Evolutionary conservation across 257 asterid species (phyloP).

Genomic region (Solanum chilense): DNA sequence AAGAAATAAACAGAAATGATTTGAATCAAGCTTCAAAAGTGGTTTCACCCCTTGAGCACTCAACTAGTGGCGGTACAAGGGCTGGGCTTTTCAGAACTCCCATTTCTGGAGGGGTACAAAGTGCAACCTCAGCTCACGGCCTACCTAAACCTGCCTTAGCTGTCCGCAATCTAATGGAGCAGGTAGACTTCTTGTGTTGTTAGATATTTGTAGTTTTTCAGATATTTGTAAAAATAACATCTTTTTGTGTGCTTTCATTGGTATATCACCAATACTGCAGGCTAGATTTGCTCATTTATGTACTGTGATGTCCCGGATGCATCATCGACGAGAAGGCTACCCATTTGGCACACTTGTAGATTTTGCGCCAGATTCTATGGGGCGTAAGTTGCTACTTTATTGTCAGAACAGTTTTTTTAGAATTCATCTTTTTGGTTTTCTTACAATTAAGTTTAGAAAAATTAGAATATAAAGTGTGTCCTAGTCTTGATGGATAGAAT

Average conservation of each 20-base stretch:
- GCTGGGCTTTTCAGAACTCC: slow-evolving; percentile 98
- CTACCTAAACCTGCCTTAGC: slow-evolving; percentile 94
- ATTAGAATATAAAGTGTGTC: neutral
- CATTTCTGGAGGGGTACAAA: slow-evolving; percentile 97
- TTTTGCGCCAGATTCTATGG: slow-evolving; percentile 86
- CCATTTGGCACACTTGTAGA: slow-evolving; percentile 98
- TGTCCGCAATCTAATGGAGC: slow-evolving; percentile 96
- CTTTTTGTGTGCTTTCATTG: neutral
- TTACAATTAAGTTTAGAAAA: neutral
- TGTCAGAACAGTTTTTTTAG: neutral
- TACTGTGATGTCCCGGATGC: slow-evolving; percentile 94
- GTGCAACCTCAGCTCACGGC: slow-evolving; percentile 96
- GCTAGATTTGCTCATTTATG: slow-evolving; percentile 98
- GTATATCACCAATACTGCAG: slow-evolving; percentile 26
- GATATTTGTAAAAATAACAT: neutral
- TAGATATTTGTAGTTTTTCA: neutral
- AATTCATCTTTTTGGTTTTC: neutral
- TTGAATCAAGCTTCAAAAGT: slow-evolving; percentile 11
- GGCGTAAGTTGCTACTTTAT: slow-evolving; percentile 31
- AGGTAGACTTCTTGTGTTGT: slow-evolving; percentile 27
- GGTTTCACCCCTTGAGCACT: slow-evolving; percentile 22
- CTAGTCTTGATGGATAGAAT: too few species aligned
- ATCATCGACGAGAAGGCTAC: slow-evolving; percentile 92
- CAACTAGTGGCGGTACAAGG: slow-evolving; percentile 67
- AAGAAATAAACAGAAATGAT: slow-evolving; percentile 22